Evolutionary conservation across 106 monocot genomes (phyloP).

Genomic region (Iris macrosiphon): DNA sequence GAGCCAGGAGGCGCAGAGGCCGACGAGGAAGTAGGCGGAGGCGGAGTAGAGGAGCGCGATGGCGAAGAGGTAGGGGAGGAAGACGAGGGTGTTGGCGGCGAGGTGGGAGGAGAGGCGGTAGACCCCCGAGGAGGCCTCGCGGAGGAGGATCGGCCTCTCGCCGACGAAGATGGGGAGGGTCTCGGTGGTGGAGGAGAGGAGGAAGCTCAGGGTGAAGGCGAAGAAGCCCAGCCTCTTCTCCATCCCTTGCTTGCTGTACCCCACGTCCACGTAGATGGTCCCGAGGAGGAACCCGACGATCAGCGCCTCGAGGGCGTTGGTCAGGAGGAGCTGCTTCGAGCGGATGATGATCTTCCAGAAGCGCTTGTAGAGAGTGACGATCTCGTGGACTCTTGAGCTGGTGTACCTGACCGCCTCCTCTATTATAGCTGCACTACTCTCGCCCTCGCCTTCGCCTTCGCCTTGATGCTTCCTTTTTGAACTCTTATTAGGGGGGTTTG

Average conservation of each 20-base stretch:
- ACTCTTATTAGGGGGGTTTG: background rate
- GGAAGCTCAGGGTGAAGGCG: slow-evolving; percentile 96
- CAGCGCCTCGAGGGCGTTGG: slow-evolving; percentile 74
- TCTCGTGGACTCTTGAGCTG: slow-evolving; percentile 53
- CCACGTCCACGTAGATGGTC: slow-evolving; percentile 64
- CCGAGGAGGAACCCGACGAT: slow-evolving; percentile 75
- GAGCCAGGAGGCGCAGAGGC: slow-evolving; percentile 60
- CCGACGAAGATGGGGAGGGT: slow-evolving; percentile 84
- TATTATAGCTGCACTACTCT: too few species aligned
- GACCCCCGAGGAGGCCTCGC: slow-evolving; percentile 70
- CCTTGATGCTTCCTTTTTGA: background rate
- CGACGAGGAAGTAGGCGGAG: slow-evolving; percentile 81
- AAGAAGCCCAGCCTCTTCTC: slow-evolving; percentile 84
- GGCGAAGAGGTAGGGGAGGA: slow-evolving; percentile 80
- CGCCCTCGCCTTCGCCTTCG: too few species aligned
- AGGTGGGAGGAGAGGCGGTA: slow-evolving; percentile 92
- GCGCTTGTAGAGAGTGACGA: slow-evolving; percentile 47
- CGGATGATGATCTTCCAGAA: slow-evolving; percentile 68
- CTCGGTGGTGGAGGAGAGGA: slow-evolving; percentile 91
- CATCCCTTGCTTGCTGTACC: slow-evolving; percentile 55
- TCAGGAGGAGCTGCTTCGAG: slow-evolving; percentile 71
- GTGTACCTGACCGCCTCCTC: slow-evolving; percentile 14
- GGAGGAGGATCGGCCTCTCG: slow-evolving; percentile 74
- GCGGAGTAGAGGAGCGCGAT: slow-evolving; percentile 62
- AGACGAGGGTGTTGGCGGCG: slow-evolving; percentile 72